Conservation (phyloP, 2,329 filamentous ascomycete species). For the Aspergillus ochraceoroseus region DNA sequence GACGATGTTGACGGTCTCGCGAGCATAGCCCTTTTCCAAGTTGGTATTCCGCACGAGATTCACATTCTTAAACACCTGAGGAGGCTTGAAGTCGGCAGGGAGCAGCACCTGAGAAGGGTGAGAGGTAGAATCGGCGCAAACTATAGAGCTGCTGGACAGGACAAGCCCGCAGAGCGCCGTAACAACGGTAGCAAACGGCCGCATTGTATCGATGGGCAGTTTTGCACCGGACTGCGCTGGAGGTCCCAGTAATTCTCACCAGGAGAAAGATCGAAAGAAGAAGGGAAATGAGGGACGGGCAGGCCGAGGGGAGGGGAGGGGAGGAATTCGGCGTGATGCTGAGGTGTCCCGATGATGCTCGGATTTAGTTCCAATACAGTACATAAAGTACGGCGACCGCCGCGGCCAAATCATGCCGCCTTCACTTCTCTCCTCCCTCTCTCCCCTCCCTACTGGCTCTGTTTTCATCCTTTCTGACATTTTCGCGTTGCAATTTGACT, state of each 20-base stretch:
- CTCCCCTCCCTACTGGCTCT: slow-evolving; percentile 11
- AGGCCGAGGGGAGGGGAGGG: slow-evolving; percentile 5
- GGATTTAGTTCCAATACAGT: slow-evolving; percentile 14
- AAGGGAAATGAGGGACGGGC: slow-evolving; percentile 11
- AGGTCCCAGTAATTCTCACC: slow-evolving; percentile 19
- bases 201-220: slow-evolving; percentile 37
- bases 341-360: slow-evolving; percentile 36
- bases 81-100: slow-evolving; percentile 63
- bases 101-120: slow-evolving; percentile 34
- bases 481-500: too few species aligned
- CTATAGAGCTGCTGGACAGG: slow-evolving; percentile 32
- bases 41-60: slow-evolving; percentile 89
- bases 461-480: neutral
- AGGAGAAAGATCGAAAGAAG: slow-evolving; percentile 18
- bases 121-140: slow-evolving; percentile 32
- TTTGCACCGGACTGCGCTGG: slow-evolving; percentile 26
- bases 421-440: slow-evolving; percentile 12
- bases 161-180: slow-evolving; percentile 36
- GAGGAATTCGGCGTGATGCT: slow-evolving; percentile 28
- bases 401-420: slow-evolving; percentile 34
- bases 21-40: slow-evolving; percentile 84
- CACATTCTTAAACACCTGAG: slow-evolving; percentile 87
- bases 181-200: slow-evolving; percentile 34
- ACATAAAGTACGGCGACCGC: slow-evolving; percentile 25
- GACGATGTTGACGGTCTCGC: slow-evolving; percentile 89